These are phyloP conservation scores for Elaeagnus macrophylla DNA, from an alignment of 306 rosid species.

Conservation along the genomic window DNA sequence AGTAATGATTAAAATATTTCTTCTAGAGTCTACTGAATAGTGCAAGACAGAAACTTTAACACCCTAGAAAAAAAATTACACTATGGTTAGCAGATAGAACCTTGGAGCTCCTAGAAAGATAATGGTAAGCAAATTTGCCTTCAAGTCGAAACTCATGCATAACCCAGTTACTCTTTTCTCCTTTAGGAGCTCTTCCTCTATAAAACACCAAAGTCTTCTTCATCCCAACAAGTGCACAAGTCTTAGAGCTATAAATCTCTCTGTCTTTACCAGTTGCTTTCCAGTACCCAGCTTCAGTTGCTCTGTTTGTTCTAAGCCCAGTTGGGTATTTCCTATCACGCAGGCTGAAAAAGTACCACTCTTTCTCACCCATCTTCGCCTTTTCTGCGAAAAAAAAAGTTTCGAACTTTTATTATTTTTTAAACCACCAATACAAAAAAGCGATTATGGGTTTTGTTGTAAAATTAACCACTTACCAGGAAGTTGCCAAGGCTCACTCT, in stretches of 20 bases:
- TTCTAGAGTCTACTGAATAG: too few relatives aligned
- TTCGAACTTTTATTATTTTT: neutral
- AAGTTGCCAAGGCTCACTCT: conserved; percentile 96
- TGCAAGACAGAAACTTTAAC: too few relatives aligned
- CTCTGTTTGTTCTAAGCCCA: conserved; percentile 76
- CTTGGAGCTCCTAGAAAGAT: conserved; percentile 63
- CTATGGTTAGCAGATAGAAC: conserved; percentile 13
- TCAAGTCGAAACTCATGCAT: conserved; percentile 98
- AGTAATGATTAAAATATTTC: too few relatives aligned
- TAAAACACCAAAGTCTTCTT: conserved; percentile 93
- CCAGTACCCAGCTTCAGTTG: conserved; percentile 98
- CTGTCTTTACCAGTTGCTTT: conserved; percentile 94
- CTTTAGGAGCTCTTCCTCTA: conserved; percentile 90
- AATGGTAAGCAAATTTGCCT: conserved; percentile 86
- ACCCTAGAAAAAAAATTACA: neutral
- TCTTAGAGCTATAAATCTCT: conserved; percentile 70
- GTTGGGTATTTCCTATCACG: conserved; percentile 91
- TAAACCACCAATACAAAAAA: neutral
- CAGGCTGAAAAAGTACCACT: conserved; percentile 89
- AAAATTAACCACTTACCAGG: conserved; percentile 41
- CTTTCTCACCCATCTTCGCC: conserved; percentile 97
- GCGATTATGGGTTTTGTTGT: too few relatives aligned
- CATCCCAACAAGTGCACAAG: conserved; percentile 80
- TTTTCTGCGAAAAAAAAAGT: conserved; percentile 36
- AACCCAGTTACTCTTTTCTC: conserved; percentile 89